Percentiles rank a stretch among this genome's conserved stretches.
These are phyloP conservation scores for Apiospora marii DNA, from an alignment of 2,329 filamentous ascomycete genomes.

Conservation along the genomic window DNA sequence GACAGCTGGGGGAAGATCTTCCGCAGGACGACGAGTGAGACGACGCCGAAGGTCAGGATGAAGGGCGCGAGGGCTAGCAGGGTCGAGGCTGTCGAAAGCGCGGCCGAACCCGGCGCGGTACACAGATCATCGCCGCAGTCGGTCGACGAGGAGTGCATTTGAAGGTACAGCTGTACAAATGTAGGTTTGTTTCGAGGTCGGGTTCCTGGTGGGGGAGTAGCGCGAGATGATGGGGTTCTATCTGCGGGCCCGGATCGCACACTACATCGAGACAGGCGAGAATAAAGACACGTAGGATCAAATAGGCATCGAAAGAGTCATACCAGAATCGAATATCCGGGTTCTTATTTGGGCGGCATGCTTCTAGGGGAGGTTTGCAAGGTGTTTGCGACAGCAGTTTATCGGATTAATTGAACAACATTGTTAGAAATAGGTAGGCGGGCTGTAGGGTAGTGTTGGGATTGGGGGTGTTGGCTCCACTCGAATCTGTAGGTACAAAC, in stretches of 20 bases:
- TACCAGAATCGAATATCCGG: constrained; percentile 2
- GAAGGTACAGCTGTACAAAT: constrained; percentile 16
- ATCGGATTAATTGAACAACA: neutral
- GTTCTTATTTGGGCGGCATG: constrained; percentile 10
- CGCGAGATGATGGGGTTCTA: neutral
- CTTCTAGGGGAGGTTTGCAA: neutral
- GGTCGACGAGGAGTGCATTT: constrained; percentile 48
- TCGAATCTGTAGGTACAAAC: neutral
- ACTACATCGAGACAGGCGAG: constrained; percentile 19
- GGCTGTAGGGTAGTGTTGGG: constrained; percentile 1
- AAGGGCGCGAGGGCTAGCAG: constrained; percentile 74
- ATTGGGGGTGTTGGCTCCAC: neutral
- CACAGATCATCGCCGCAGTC: constrained; percentile 68
- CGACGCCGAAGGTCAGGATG: constrained; percentile 71
- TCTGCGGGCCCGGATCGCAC: constrained; percentile 15
- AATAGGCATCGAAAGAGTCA: neutral
- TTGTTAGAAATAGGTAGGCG: neutral
- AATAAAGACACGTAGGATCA: constrained; percentile 12
- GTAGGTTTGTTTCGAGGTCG: constrained; percentile 18
- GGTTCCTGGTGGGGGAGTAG: constrained; percentile 22
- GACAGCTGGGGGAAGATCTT: constrained; percentile 79
- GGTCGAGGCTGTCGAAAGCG: constrained; percentile 53
- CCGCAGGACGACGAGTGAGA: constrained; percentile 68
- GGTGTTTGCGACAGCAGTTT: constrained; percentile 12
- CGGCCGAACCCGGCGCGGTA: constrained; percentile 51